A percentile compares a stretch with the other conserved stretches of the same genome.
Conservation (phyloP, 352 stramenopile genomes). For the Globisporangium heterothallicum region DNA sequence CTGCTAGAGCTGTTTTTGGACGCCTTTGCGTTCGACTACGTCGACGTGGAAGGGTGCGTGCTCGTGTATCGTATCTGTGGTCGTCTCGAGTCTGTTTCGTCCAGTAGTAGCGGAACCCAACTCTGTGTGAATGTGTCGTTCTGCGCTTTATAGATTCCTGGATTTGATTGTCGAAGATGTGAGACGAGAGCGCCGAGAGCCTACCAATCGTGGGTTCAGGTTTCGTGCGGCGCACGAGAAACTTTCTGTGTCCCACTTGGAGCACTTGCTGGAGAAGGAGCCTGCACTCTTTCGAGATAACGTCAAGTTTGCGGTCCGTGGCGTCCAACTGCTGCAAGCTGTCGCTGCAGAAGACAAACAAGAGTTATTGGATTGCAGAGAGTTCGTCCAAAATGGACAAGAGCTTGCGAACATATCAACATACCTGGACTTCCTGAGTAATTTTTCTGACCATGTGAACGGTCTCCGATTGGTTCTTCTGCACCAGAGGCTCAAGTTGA, state of each 20-base stretch:
- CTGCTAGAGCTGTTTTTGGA: conserved; percentile 36
- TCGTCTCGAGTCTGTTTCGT: background rate
- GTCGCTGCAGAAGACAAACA: background rate
- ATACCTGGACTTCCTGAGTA: conserved; percentile 20
- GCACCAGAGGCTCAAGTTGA: conserved; percentile 19
- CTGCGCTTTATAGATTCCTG: conserved; percentile 11
- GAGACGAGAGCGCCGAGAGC: background rate
- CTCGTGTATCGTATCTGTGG: no score
- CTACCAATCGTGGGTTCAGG: conserved; percentile 21
- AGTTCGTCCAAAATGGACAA: background rate
- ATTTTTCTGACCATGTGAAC: conserved; percentile 19
- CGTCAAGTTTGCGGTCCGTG: conserved; percentile 22
- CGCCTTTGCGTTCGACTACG: conserved; percentile 30
- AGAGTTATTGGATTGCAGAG: conserved; percentile 1
- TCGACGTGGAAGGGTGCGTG: conserved; percentile 31
- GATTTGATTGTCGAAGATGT: conserved; percentile 43
- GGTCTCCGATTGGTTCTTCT: conserved; percentile 15
- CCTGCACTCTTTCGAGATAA: conserved; percentile 26
- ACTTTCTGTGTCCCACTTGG: conserved; percentile 33
- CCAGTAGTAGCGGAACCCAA: background rate
- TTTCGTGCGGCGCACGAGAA: conserved; percentile 25
- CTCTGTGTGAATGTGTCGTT: background rate
- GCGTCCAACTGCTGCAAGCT: conserved; percentile 20
- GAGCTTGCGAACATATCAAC: background rate
- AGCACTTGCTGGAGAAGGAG: conserved; percentile 18